Conservation (phyloP, 345 rosid genomes). For the Eucalyptus pauciflora region DNA sequence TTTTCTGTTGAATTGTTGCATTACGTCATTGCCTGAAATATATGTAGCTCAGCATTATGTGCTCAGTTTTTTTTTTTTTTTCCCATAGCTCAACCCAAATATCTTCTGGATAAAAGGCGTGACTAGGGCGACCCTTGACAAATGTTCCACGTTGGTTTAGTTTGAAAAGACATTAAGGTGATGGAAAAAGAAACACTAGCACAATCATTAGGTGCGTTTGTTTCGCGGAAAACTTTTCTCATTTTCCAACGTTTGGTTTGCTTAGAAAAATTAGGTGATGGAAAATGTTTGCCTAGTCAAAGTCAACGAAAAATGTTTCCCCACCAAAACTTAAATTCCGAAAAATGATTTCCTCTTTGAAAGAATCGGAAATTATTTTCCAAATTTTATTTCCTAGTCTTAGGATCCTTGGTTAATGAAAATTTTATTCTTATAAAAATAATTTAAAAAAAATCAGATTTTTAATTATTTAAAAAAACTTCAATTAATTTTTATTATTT, state of each 20-base stretch:
- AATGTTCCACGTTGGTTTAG: neutral
- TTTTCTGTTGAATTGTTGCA: neutral
- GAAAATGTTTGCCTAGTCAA: too few species aligned
- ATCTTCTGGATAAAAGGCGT: neutral
- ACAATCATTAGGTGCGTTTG: neutral
- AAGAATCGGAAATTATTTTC: rapidly evolving
- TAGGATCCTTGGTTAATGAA: too few species aligned
- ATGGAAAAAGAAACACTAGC: neutral
- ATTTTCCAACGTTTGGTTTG: rapidly evolving
- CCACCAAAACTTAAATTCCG: too few species aligned
- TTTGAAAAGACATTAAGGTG: neutral
- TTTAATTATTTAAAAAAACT: too few species aligned
- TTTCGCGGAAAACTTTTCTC: rapidly evolving
- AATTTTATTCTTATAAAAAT: too few species aligned
- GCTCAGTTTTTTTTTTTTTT: too few species aligned
- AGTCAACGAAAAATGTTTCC: too few species aligned
- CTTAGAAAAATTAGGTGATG: too few species aligned
- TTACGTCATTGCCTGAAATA: neutral
- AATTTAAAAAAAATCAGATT: too few species aligned
- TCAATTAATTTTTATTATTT: too few species aligned
- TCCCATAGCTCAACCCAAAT: neutral
- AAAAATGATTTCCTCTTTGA: too few species aligned
- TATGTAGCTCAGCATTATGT: neutral
- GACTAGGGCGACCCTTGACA: neutral
- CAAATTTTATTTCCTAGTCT: too few species aligned